These are phyloP conservation scores for Penicillium flavigenum DNA, from an alignment of 495 filamentous ascomycete genomes.

Conservation along the genomic window DNA sequence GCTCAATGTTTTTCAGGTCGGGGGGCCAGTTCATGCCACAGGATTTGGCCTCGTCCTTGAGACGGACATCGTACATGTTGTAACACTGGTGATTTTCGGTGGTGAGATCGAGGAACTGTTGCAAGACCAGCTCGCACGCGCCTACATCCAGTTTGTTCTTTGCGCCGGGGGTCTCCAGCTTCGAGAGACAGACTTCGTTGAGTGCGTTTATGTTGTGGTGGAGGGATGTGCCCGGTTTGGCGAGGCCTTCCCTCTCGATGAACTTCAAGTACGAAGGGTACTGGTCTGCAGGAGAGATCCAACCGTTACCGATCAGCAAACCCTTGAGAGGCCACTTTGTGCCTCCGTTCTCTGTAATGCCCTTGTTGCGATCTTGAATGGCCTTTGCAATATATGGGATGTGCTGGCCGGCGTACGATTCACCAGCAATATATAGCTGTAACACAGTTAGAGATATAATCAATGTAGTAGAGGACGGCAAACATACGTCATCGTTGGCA, in stretches of 20 bases:
- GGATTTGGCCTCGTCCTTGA: constrained; percentile 62
- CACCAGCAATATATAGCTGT: constrained; percentile 89
- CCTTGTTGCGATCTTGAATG: constrained; percentile 78
- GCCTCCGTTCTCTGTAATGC: constrained; percentile 25
- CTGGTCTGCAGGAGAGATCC: constrained; percentile 88
- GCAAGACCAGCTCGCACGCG: constrained; percentile 72
- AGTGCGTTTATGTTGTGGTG: constrained; percentile 68
- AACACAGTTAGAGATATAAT: constrained; percentile 27
- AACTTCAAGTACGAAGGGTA: constrained; percentile 85
- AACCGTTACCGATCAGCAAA: constrained; percentile 92
- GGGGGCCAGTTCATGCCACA: constrained; percentile 98
- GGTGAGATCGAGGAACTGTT: constrained; percentile 63
- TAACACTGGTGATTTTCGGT: constrained; percentile 59
- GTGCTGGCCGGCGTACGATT: constrained; percentile 96
- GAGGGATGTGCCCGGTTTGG: constrained; percentile 61
- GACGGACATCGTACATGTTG: constrained; percentile 95
- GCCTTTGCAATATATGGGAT: constrained; percentile 93
- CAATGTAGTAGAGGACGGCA: neutral
- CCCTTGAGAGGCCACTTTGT: constrained; percentile 77
- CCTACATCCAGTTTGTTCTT: constrained; percentile 62
- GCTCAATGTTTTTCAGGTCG: constrained; percentile 71
- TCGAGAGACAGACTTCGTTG: constrained; percentile 61
- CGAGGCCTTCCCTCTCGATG: constrained; percentile 69
- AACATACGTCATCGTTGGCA: constrained; percentile 83
- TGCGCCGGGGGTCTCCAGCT: constrained; percentile 51